Evolutionary conservation across 176 grass and related monocot species (phyloP), one percentile per base, ranked within the genome.

Genomic region (Zoysia pacifica): DNA sequence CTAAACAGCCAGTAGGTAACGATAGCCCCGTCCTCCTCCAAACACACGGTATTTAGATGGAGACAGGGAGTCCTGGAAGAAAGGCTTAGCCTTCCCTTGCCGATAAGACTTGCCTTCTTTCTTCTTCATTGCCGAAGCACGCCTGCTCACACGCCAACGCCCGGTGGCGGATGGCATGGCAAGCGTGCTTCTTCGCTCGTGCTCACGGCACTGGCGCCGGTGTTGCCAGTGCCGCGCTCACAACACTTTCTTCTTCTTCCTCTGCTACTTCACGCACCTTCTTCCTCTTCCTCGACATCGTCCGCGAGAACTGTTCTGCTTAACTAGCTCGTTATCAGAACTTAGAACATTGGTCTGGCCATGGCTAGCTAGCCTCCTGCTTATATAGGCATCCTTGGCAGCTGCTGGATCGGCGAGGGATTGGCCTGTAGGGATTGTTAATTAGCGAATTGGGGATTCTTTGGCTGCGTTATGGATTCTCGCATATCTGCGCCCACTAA

Each of bases 81-180:
- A 91, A 91, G 89, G 89, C 86, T 88, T 91, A 74, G 82, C 89
- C 89, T 91, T 88, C 89, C 89, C 86, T 88, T 79, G 89, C 89
- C 89, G 65, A 91, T 88, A 65, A 82, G 89, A 91, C 89, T 91
- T 91, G 89, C 89, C 89, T 88, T 80, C 18, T 82, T 91, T 88
- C 75, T 81, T 78, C 61, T 83, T 61, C 69, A 62, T 35, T 35
- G 35, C 49, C n/a, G 58, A 77, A 87, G 50, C 80, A 82, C 11
- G 41, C 86, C 74, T 67, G 73, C 75, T 68, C 69, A 52, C 86
- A 62, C 55, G 52, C 75, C 75, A 11, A 19, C 74, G 56, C 54
- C 72, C 28, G 43, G 51, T 4, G 53, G 68, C 6, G 62, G 52
- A 74, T 38, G 67, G 68, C 81, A 78, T 40, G 68, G 68, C 86